Evolutionary conservation across 176 grass and related monocot genomes (phyloP).

Genomic region (Themeda triandra): DNA sequence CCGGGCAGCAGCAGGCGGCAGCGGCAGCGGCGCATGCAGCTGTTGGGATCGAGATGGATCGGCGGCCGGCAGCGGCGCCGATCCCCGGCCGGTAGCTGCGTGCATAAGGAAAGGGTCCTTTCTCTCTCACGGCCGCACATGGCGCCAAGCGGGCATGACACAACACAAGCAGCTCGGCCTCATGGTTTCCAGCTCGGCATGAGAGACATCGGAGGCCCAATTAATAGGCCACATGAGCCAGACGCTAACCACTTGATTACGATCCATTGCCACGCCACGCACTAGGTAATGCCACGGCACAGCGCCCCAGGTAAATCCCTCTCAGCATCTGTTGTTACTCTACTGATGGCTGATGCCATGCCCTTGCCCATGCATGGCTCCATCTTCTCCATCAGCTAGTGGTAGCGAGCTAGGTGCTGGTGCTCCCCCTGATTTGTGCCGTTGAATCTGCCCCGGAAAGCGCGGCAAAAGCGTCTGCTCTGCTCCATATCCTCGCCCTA

Average conservation of each 20-base stretch:
- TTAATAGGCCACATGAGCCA: slow-evolving; percentile 56
- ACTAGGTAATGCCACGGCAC: background rate
- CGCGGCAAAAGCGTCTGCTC: slow-evolving; percentile 16
- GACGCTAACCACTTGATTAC: slow-evolving; percentile 46
- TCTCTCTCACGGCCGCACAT: slow-evolving; percentile 21
- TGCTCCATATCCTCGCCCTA: background rate
- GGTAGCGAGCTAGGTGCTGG: background rate
- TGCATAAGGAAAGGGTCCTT: slow-evolving; percentile 45
- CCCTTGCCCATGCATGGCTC: background rate
- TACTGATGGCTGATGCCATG: background rate
- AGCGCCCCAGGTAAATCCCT: slow-evolving; percentile 34
- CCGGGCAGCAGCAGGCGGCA: background rate
- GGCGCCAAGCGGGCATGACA: slow-evolving; percentile 38
- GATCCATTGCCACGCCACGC: background rate
- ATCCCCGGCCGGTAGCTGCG: background rate
- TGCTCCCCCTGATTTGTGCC: slow-evolving; percentile 41
- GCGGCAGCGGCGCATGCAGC: background rate
- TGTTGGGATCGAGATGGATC: slow-evolving; percentile 20
- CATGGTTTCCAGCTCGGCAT: slow-evolving; percentile 61
- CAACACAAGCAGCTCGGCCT: slow-evolving; percentile 21
- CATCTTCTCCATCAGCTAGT: background rate
- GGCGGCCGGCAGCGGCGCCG: background rate
- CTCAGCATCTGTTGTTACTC: too few relatives aligned
- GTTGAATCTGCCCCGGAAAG: slow-evolving; percentile 46
- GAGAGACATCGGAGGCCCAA: slow-evolving; percentile 58